A percentile compares a stretch with the other conserved stretches of the same genome.
These are phyloP conservation scores for Acer yangbiense DNA, from an alignment of 345 rosid genomes.

Conservation along the genomic window DNA sequence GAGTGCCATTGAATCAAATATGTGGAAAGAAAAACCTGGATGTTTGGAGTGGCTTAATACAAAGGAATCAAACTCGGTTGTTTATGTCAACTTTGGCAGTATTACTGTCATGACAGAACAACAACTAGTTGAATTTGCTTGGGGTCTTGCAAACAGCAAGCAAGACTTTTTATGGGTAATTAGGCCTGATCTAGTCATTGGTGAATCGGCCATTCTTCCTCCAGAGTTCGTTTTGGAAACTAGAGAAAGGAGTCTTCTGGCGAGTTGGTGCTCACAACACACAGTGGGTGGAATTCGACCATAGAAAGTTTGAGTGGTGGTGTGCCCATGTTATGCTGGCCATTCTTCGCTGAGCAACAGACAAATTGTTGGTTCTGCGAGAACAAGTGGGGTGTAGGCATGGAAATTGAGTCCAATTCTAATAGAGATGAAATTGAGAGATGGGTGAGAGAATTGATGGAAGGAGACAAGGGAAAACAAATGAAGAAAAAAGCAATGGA, in stretches of 20 bases:
- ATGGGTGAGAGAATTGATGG: constrained; percentile 26
- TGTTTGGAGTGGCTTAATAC: constrained; percentile 20
- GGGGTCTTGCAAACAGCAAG: constrained; percentile 31
- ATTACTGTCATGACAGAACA: constrained; percentile 16
- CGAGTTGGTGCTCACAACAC: constrained; percentile 24
- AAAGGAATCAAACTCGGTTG: constrained; percentile 5
- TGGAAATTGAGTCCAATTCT: constrained; percentile 17
- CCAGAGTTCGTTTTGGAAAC: constrained; percentile 8
- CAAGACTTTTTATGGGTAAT: constrained; percentile 26
- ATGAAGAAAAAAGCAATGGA: constrained; percentile 18
- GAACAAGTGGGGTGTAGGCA: constrained; percentile 18
- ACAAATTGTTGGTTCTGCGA: constrained; percentile 11
- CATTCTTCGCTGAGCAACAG: constrained; percentile 16
- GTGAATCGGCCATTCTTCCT: constrained; percentile 19
- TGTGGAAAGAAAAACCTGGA: too few relatives aligned
- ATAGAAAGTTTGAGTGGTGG: constrained; percentile 3
- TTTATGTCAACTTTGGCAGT: constrained; percentile 19
- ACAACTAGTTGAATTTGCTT: constrained; percentile 22
- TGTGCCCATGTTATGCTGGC: constrained; percentile 20
- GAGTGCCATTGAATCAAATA: too few relatives aligned
- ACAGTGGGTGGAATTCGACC: constrained; percentile 19
- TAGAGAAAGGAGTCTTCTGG: constrained; percentile 3
- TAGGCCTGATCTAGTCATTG: constrained; percentile 21
- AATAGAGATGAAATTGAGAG: constrained; percentile 21
- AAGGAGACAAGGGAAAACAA: constrained; percentile 12